Base-by-base conservation (phyloP, 345 rosid genomes). In the Dovyalis caffra region DNA sequence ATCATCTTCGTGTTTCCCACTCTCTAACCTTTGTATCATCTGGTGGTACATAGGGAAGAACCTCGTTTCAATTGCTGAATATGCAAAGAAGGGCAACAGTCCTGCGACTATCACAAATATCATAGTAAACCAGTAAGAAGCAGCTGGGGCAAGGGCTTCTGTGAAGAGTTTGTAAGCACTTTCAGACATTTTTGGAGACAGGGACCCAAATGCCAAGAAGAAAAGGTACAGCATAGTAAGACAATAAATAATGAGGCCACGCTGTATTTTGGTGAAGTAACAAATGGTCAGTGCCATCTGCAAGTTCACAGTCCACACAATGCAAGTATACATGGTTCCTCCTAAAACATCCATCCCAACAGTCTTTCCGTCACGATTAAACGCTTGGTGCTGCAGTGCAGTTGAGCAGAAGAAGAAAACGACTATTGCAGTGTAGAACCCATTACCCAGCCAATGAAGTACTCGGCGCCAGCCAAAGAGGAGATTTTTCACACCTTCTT, bases 1-100 rank as follows among this genome's bases (percentile, higher is more conserved):
- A 74, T 95, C 92, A 32, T 88, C 81, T 8, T 91, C 81, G 38
- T 66, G 87, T 57, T 94, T 97, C 35, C 89, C 97, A 11, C 75
- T 81, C 76, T 95, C 80, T 62, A 95, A 85, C 99, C 97, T 88
- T 79, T 90, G 97, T 79, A 95, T 86, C 89, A 88, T 92, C 66
- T 83, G 91, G 73, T 95, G 99, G 81, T 87, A 95, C 97, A 92
- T 88, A 37, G 99, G 99, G 79, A 91, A 95, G 86, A 95, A 92
- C 33, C 90, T 77, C 89, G 85, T 91, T 74, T 91, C 92, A 68
- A 91, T 47, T 1, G 91, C 89, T 0, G 91, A 78, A 80, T 81
- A 91, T 5, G 86, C 68, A 82, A 89, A 91, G 85, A 84, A 92
- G 0, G 99, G 99, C 77, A 88, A 64, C 35, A 92, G 68, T 0